Conservation (phyloP, 306 rosid genomes). For the Ormosia emarginata region DNA sequence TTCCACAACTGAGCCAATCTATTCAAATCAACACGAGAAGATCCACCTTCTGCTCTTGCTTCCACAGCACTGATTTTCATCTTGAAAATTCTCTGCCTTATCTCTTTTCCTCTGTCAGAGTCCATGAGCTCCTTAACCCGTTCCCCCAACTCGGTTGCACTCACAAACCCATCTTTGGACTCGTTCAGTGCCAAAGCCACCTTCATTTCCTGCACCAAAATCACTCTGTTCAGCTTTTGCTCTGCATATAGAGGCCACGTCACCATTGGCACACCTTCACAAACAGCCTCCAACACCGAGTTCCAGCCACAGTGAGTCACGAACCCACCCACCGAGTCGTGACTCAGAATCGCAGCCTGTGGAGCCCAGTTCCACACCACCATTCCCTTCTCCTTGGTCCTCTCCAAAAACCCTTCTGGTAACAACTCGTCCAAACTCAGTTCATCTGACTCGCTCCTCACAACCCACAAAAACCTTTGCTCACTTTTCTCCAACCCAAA, state of each 20-base stretch:
- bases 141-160: constrained; percentile 20
- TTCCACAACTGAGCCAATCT: background rate
- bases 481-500: constrained; percentile 37
- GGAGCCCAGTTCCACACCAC: constrained; percentile 54
- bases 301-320: constrained; percentile 61
- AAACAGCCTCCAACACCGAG: constrained; percentile 49
- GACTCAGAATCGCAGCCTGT: constrained; percentile 43
- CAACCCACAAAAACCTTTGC: constrained; percentile 51
- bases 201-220: constrained; percentile 47
- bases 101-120: constrained; percentile 15
- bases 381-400: constrained; percentile 41
- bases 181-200: constrained; percentile 39
- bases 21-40: background rate
- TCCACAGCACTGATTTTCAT: constrained; percentile 4
- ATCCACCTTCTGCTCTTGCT: constrained; percentile 13
- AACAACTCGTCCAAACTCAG: constrained; percentile 34
- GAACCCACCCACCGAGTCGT: constrained; percentile 58
- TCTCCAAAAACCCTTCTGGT: constrained; percentile 47
- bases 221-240: constrained; percentile 34
- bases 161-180: constrained; percentile 35
- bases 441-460: constrained; percentile 31
- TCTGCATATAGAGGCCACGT: constrained; percentile 64
- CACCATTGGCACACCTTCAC: constrained; percentile 32
- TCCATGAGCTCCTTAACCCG: constrained; percentile 30
- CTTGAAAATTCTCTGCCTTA: background rate